These are phyloP conservation scores for Nakazawaea sp. DNA, from an alignment of 805 yeast genomes.

Conservation along the genomic window DNA sequence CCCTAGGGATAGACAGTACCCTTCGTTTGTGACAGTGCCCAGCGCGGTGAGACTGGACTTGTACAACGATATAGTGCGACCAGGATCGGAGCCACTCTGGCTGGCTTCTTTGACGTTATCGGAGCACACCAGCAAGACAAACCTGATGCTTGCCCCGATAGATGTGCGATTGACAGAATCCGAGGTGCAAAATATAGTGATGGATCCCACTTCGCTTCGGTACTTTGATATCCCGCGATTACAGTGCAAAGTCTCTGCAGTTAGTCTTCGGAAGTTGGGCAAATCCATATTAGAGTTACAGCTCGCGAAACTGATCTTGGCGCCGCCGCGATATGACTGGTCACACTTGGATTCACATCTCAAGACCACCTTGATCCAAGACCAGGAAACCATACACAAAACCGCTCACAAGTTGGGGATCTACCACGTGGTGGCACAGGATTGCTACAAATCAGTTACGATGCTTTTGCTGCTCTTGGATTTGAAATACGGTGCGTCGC, in stretches of 20 bases:
- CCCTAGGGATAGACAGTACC: constrained; percentile 1
- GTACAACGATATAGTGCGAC: background rate
- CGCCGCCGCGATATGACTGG: background rate
- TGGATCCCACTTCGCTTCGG: too few species aligned
- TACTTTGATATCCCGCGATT: too few species aligned
- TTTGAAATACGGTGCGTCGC: background rate
- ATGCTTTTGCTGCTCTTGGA: constrained; percentile 1
- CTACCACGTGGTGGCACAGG: background rate
- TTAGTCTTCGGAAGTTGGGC: background rate
- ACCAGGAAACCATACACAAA: background rate
- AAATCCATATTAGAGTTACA: background rate
- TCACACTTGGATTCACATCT: background rate
- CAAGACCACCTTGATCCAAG: background rate
- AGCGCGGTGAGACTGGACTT: constrained; percentile 7
- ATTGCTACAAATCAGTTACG: background rate
- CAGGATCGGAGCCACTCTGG: too few species aligned
- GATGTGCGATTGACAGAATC: too few species aligned
- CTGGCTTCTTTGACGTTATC: too few species aligned
- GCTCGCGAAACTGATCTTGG: background rate
- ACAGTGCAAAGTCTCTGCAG: too few species aligned
- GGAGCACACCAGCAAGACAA: too few species aligned
- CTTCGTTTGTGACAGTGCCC: background rate
- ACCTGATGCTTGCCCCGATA: too few species aligned
- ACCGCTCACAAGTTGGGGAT: constrained; percentile 1
- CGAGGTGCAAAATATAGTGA: too few species aligned